Evolutionary conservation across 441 rosid species (phyloP).

Genomic region (Macaranga tanarius): DNA sequence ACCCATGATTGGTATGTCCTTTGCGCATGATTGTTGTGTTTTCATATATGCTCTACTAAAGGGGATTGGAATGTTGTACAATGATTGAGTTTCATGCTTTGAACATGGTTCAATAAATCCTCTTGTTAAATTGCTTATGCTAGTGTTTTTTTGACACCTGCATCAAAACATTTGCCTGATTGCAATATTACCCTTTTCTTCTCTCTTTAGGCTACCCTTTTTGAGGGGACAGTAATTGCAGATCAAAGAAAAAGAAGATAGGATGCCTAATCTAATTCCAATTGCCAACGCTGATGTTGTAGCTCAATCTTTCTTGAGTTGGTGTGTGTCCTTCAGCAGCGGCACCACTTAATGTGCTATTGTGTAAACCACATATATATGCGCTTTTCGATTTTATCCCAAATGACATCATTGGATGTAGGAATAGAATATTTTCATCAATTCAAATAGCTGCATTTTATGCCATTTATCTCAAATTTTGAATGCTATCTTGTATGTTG

Average conservation of each 20-base stretch:
- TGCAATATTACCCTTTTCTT: background rate
- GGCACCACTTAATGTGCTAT: background rate
- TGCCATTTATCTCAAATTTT: constrained; percentile 2
- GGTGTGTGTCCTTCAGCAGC: background rate
- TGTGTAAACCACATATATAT: background rate
- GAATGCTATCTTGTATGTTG: background rate
- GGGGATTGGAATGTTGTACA: background rate
- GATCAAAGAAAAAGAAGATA: background rate
- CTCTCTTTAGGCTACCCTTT: background rate
- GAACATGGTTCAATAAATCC: background rate
- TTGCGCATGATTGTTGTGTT: background rate
- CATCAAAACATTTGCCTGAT: background rate
- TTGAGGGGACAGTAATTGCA: background rate
- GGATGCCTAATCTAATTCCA: background rate
- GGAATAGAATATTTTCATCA: constrained; percentile 2
- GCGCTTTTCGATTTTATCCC: background rate
- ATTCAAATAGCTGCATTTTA: background rate
- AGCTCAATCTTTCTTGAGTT: background rate
- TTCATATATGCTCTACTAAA: background rate
- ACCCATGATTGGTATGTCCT: background rate
- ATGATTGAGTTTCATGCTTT: background rate
- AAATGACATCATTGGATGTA: background rate
- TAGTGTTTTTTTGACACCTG: background rate
- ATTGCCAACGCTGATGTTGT: background rate
- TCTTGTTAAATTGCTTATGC: background rate